phyloP scores from a whole-genome alignment of 768 basidiomycete species.

The Heimioporus sp. region DNA sequence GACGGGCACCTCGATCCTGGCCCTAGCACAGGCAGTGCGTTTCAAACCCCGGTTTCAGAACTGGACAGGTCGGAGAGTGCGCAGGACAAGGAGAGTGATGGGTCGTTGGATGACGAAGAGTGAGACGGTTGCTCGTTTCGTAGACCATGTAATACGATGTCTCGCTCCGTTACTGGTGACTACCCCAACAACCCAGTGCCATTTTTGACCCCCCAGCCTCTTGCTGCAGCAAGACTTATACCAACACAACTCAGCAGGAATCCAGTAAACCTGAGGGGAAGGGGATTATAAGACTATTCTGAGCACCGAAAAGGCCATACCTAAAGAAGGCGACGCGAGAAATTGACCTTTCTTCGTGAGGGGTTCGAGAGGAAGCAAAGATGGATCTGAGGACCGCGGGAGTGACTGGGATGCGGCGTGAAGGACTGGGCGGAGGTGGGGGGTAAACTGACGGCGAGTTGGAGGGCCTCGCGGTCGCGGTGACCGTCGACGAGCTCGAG shows the following conservation, averaged over 20 bases:
- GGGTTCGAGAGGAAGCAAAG: constrained; percentile 81
- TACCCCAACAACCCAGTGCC: constrained; percentile 69
- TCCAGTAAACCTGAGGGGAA: constrained; percentile 62
- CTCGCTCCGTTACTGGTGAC: constrained; percentile 23
- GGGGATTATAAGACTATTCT: background rate
- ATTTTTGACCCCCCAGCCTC: constrained; percentile 64
- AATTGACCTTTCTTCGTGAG: constrained; percentile 78
- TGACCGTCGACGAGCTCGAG: constrained; percentile 52
- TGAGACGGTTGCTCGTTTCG: background rate
- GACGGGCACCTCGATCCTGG: constrained; percentile 28
- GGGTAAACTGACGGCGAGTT: constrained; percentile 33
- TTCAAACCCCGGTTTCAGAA: constrained; percentile 24
- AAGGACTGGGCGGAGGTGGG: constrained; percentile 45
- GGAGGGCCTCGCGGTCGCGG: constrained; percentile 31
- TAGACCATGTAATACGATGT: background rate
- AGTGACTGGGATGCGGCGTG: constrained; percentile 76
- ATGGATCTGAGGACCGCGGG: constrained; percentile 80
- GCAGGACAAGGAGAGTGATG: constrained; percentile 15
- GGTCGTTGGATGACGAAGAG: constrained; percentile 17
- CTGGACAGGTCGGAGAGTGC: constrained; percentile 9
- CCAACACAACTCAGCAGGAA: constrained; percentile 80
- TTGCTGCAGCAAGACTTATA: constrained; percentile 73
- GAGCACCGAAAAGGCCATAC: constrained; percentile 34
- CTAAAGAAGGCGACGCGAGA: constrained; percentile 87
- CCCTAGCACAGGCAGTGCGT: constrained; percentile 16